phyloP scores from a whole-genome alignment of 148 eudicot species.

The Heliamphora exappendiculata region DNA sequence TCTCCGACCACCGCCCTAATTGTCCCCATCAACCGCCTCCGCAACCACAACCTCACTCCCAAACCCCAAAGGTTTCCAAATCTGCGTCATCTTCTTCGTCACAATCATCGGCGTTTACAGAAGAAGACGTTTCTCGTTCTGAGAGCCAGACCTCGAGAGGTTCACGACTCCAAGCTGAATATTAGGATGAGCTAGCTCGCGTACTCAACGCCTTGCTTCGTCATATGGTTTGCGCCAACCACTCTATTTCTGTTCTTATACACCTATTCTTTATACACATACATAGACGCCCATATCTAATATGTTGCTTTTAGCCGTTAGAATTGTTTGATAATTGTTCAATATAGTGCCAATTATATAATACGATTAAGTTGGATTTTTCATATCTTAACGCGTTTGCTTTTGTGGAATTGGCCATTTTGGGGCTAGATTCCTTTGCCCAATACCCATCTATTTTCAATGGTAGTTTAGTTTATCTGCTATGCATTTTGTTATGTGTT shows the following conservation, averaged over 20 bases:
- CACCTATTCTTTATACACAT: neutral
- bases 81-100: conserved; percentile 23
- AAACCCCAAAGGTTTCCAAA: neutral
- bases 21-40: neutral
- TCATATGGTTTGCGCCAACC: conserved; percentile 50
- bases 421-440: neutral
- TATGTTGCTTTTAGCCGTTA: neutral
- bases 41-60: neutral
- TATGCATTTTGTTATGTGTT: neutral
- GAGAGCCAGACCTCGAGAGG: conserved; percentile 19
- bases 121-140: conserved; percentile 16
- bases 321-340: neutral
- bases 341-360: neutral
- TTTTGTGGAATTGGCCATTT: neutral
- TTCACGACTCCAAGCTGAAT: conserved; percentile 20
- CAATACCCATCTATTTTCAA: neutral
- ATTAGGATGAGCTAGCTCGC: conserved; percentile 57
- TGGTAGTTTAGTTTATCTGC: neutral
- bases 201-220: conserved; percentile 61
- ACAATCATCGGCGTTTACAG: conserved; percentile 7
- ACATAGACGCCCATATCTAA: neutral
- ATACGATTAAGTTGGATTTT: neutral
- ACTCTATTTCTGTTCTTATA: neutral
- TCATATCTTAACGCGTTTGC: neutral
- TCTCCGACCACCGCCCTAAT: conserved; percentile 27